phyloP scores from a whole-genome alignment of 805 yeast species.

The Ogataea paraovalis region DNA sequence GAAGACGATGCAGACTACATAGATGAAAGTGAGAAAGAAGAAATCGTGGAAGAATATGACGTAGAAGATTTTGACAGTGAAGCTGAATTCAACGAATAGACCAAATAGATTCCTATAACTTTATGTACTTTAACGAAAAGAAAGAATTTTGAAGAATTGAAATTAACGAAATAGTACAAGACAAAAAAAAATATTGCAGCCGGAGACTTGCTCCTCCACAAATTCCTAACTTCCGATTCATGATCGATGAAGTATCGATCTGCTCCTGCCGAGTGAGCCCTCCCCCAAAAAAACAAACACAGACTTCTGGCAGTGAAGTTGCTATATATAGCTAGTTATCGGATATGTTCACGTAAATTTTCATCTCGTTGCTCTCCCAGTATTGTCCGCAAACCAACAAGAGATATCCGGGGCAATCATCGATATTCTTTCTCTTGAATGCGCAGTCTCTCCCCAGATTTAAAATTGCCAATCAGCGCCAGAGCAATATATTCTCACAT shows the following conservation, averaged over 20 bases:
- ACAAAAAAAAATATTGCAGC: too few relatives aligned
- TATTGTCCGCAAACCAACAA: too few relatives aligned
- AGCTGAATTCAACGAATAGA: neutral
- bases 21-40: conserved; percentile 7
- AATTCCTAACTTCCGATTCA: neutral
- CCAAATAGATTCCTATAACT: neutral
- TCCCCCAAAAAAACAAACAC: neutral
- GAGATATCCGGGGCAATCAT: too few relatives aligned
- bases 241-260: neutral
- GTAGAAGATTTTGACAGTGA: conserved; percentile 1
- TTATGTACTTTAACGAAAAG: neutral
- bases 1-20: conserved; percentile 21
- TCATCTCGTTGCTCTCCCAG: too few relatives aligned
- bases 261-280: neutral
- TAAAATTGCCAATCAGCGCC: too few relatives aligned
- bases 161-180: neutral
- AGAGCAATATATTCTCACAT: too few relatives aligned
- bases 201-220: neutral
- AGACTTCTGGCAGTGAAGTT: too few relatives aligned
- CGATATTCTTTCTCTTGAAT: too few relatives aligned
- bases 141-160: neutral
- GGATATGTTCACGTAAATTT: too few relatives aligned
- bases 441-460: too few relatives aligned
- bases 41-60: neutral
- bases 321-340: too few relatives aligned